These are phyloP conservation scores for Cyclotella sp. DNA, from an alignment of 108 stramenopile species.

Conservation along the genomic window DNA sequence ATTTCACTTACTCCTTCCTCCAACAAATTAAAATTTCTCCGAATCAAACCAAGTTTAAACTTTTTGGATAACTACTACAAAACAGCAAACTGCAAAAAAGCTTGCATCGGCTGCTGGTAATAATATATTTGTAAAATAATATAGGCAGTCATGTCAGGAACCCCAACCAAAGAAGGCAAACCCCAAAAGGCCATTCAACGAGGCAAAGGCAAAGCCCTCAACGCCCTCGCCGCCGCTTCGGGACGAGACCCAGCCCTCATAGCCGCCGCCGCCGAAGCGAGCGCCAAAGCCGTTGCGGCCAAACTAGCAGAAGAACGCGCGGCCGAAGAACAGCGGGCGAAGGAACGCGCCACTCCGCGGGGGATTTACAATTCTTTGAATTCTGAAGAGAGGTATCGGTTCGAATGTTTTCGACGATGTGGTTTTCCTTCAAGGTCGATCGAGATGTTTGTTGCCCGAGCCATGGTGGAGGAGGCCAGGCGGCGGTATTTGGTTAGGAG, in stretches of 20 bases:
- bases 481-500: constrained; percentile 23
- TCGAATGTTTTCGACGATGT: constrained; percentile 54
- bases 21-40: too few relatives aligned
- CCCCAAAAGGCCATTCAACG: constrained; percentile 24
- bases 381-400: constrained; percentile 46
- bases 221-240: constrained; percentile 41
- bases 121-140: too few relatives aligned
- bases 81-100: too few relatives aligned
- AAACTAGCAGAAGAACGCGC: constrained; percentile 12
- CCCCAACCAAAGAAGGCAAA: not conserved
- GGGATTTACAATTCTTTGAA: constrained; percentile 36
- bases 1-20: too few relatives aligned
- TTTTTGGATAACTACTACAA: too few relatives aligned
- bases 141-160: not conserved
- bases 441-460: constrained; percentile 46
- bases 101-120: too few relatives aligned
- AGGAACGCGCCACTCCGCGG: constrained; percentile 20
- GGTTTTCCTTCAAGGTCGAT: constrained; percentile 44
- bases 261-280: constrained; percentile 17
- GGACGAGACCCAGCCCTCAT: constrained; percentile 48
- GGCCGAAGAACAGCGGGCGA: constrained; percentile 2
- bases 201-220: constrained; percentile 53
- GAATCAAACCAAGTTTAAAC: too few relatives aligned
- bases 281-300: constrained; percentile 12
- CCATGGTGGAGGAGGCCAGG: constrained; percentile 39